Evolutionary conservation across 1,284 basidiomycete genomes (phyloP), one percentile per base, ranked within the genome.

Genomic region (Porodaedalea pini): DNA sequence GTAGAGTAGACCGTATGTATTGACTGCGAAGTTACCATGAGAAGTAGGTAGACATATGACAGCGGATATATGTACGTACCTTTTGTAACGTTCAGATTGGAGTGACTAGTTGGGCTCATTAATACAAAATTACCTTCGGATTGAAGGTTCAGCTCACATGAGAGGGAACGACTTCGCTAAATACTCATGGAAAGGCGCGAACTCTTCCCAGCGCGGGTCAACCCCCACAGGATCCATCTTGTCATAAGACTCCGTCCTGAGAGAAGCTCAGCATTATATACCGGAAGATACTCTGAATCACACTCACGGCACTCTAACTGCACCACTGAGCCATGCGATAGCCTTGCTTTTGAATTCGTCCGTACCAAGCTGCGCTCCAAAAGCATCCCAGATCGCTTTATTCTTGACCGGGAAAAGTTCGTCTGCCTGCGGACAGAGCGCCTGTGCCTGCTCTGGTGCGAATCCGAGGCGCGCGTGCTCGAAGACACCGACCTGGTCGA

Each of bases 291-390:
- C 15, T 2, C 47, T 47, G 21, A 11, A 2, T 11, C 13, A 7
- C 32, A 69, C 70, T 60, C 60, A 75, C 73, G 72, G 73, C 31
- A 76, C 67, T 43, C 66, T 61, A 4, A 75, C 68, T 1, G 84
- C 83, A 4, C 79, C 82, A 37, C 73, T 73, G 10, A 87, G 70
- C 79, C 78, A 83, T 41, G 78, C 70, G 11, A 81, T 71, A 0
- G 81, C 79, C 52, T 72, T 70, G 11, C 62, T 57, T 65, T 75
- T 71, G 71, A 82, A 85, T 17, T 62, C 68, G 2, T 78, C 68
- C 4, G 76, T 75, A 37, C 67, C 70, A 54, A 77, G 75, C 23
- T 70, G 67, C 32, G 71, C 67, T 37, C 73, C 73, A 37, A 83
- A 37, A 15, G 62, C 65, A 23, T 68, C 66, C 75, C 78, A 80